phyloP scores from a whole-genome alignment of 2,329 filamentous ascomycete species.

The Lizonia empirigonia region DNA sequence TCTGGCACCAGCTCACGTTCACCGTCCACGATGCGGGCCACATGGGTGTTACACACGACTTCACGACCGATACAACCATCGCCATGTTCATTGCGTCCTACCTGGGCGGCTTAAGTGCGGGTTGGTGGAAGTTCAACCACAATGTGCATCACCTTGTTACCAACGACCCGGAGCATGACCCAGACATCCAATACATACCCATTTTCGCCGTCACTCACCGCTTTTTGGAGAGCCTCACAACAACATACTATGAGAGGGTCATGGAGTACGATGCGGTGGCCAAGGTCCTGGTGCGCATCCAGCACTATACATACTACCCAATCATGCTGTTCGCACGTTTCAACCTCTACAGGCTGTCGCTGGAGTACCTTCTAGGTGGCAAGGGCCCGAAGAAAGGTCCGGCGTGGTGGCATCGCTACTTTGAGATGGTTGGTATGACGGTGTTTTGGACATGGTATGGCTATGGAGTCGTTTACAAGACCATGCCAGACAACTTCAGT shows the following conservation, averaged over 20 bases:
- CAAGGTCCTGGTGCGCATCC: conserved; percentile 64
- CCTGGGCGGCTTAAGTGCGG: conserved; percentile 83
- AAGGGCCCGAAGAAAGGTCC: conserved; percentile 62
- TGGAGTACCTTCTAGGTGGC: conserved; percentile 66
- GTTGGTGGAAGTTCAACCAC: conserved; percentile 97
- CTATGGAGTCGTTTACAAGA: conserved; percentile 66
- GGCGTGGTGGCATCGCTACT: conserved; percentile 71
- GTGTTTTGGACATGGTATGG: conserved; percentile 73
- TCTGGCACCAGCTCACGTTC: conserved; percentile 97
- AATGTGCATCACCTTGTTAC: conserved; percentile 98
- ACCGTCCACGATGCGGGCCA: conserved; percentile 94
- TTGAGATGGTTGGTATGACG: conserved; percentile 66
- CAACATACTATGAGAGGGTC: conserved; percentile 68
- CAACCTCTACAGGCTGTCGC: conserved; percentile 72
- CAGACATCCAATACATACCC: conserved; percentile 81
- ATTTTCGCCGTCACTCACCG: conserved; percentile 70
- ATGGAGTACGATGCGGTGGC: conserved; percentile 68
- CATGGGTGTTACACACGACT: conserved; percentile 95
- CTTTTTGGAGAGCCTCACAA: conserved; percentile 68
- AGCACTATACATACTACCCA: conserved; percentile 72
- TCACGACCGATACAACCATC: conserved; percentile 79
- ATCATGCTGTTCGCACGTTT: conserved; percentile 71
- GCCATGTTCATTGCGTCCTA: conserved; percentile 91
- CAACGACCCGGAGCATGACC: conserved; percentile 93
- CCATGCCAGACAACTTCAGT: conserved; percentile 62